Conservation (phyloP, 2,329 filamentous ascomycete genomes). For the Dothideomycetes sp. region DNA sequence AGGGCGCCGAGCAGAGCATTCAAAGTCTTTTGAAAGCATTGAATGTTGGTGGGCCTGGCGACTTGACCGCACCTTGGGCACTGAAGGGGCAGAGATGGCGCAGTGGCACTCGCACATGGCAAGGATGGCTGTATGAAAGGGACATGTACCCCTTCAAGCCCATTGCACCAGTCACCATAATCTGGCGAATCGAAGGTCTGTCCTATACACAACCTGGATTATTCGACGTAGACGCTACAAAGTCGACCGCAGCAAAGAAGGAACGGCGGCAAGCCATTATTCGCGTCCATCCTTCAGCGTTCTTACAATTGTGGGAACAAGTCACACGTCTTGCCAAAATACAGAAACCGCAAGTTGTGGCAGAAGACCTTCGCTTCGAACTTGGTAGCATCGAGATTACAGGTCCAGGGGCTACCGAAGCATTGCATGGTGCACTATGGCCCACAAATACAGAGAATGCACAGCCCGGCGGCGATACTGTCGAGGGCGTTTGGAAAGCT, state of each 20-base stretch:
- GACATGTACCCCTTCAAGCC: slow-evolving; percentile 39
- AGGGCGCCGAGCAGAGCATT: slow-evolving; percentile 54
- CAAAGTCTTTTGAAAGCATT: slow-evolving; percentile 55
- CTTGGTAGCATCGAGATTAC: slow-evolving; percentile 60
- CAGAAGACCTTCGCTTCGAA: slow-evolving; percentile 62
- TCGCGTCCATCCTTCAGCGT: slow-evolving; percentile 73
- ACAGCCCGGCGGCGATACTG: slow-evolving; percentile 19
- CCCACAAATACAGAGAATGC: slow-evolving; percentile 25
- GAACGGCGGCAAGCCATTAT: slow-evolving; percentile 47
- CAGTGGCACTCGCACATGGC: slow-evolving; percentile 45
- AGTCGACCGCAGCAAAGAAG: slow-evolving; percentile 16
- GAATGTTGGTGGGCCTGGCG: slow-evolving; percentile 40
- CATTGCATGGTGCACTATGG: slow-evolving; percentile 58
- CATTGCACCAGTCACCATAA: slow-evolving; percentile 60
- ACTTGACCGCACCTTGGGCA: slow-evolving; percentile 43
- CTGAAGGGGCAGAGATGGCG: slow-evolving; percentile 61
- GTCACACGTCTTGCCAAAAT: slow-evolving; percentile 47
- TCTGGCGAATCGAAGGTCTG: slow-evolving; percentile 54
- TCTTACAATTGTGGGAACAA: slow-evolving; percentile 56
- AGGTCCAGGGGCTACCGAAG: slow-evolving; percentile 69
- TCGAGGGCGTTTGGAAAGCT: slow-evolving; percentile 34
- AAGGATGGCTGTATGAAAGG: slow-evolving; percentile 47
- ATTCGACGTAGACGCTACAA: neutral
- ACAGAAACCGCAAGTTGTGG: slow-evolving; percentile 48
- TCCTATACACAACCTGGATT: slow-evolving; percentile 7